A percentile compares a stretch with the other conserved stretches of the same genome.
These are phyloP conservation scores for Venustampulla echinocandica DNA, from an alignment of 495 filamentous ascomycete genomes.

Conservation along the genomic window DNA sequence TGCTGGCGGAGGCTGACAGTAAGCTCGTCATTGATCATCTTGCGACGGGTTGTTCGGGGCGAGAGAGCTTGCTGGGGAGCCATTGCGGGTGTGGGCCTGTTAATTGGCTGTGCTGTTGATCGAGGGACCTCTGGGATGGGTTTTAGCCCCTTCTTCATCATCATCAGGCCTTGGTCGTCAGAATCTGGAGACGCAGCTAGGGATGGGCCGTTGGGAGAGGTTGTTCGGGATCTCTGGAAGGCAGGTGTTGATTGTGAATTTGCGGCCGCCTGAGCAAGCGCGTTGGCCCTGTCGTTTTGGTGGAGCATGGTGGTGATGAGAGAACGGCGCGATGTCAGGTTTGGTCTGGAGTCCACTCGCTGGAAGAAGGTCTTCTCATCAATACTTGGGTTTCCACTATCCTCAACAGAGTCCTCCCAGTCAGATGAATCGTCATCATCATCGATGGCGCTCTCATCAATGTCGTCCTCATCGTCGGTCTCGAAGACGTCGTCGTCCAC, in stretches of 20 bases:
- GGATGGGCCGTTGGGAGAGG: slow-evolving; percentile 66
- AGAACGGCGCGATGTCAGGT: slow-evolving; percentile 78
- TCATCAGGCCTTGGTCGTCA: slow-evolving; percentile 60
- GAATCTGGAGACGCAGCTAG: slow-evolving; percentile 62
- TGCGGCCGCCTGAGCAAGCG: slow-evolving; percentile 42
- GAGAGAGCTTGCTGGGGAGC: slow-evolving; percentile 65
- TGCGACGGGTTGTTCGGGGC: slow-evolving; percentile 83
- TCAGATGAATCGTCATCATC: slow-evolving; percentile 82
- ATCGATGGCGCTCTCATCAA: slow-evolving; percentile 77
- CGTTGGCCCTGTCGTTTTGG: slow-evolving; percentile 55
- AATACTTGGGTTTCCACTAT: slow-evolving; percentile 71
- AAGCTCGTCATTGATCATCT: slow-evolving; percentile 94
- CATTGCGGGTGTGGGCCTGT: slow-evolving; percentile 60
- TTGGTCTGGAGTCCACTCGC: slow-evolving; percentile 79
- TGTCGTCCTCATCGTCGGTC: slow-evolving; percentile 55
- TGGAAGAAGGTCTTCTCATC: slow-evolving; percentile 76
- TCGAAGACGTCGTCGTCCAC: slow-evolving; percentile 68
- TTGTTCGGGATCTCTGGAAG: slow-evolving; percentile 66
- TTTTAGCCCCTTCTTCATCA: slow-evolving; percentile 51
- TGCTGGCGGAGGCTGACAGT: slow-evolving; percentile 71
- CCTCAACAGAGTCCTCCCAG: slow-evolving; percentile 90
- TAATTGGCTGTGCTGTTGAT: slow-evolving; percentile 67
- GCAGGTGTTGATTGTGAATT: slow-evolving; percentile 76
- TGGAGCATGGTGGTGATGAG: slow-evolving; percentile 86
- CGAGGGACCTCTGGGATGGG: slow-evolving; percentile 61